phyloP scores from a whole-genome alignment of 2,329 filamentous ascomycete species.

The Bipolaris cookei region DNA sequence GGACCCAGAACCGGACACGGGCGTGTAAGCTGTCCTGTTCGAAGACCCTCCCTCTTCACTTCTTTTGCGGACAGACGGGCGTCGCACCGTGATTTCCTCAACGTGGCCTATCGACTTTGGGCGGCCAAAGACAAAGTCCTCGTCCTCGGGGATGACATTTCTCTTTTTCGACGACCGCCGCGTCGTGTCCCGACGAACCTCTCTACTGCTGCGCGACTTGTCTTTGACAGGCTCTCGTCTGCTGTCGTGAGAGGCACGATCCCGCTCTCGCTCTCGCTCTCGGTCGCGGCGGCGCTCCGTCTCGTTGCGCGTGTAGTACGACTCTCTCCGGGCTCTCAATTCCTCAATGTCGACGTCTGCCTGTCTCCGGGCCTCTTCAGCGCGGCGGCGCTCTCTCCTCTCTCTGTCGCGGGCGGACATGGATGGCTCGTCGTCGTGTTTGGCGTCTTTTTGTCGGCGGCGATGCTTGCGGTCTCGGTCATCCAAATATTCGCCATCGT shows the following conservation, averaged over 20 bases:
- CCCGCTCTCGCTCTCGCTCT: slow-evolving; percentile 29
- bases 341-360: slow-evolving; percentile 51
- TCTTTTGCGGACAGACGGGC: slow-evolving; percentile 36
- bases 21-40: slow-evolving; percentile 43
- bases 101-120: slow-evolving; percentile 36
- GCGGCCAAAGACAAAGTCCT: slow-evolving; percentile 43
- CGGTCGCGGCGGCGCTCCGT: slow-evolving; percentile 38
- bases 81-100: slow-evolving; percentile 38
- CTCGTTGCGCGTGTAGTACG: slow-evolving; percentile 48
- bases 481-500: slow-evolving; percentile 37
- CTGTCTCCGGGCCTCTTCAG: slow-evolving; percentile 37
- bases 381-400: slow-evolving; percentile 41
- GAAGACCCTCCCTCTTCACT: slow-evolving; percentile 46
- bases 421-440: slow-evolving; percentile 34
- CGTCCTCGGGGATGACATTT: slow-evolving; percentile 33
- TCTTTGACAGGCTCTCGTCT: slow-evolving; percentile 36
- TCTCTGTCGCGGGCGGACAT: slow-evolving; percentile 42
- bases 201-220: slow-evolving; percentile 36
- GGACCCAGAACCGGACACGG: slow-evolving; percentile 42
- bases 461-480: slow-evolving; percentile 39
- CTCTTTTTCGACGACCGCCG: slow-evolving; percentile 35
- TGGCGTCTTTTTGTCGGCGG: slow-evolving; percentile 35
- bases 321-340: slow-evolving; percentile 46
- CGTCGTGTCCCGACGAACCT: slow-evolving; percentile 38
- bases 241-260: slow-evolving; percentile 41